Evolutionary conservation across 371 early-diverging fungal species (phyloP), one percentile per base, ranked within the genome.

Genomic region (Apophysomyces trapeziformis): DNA sequence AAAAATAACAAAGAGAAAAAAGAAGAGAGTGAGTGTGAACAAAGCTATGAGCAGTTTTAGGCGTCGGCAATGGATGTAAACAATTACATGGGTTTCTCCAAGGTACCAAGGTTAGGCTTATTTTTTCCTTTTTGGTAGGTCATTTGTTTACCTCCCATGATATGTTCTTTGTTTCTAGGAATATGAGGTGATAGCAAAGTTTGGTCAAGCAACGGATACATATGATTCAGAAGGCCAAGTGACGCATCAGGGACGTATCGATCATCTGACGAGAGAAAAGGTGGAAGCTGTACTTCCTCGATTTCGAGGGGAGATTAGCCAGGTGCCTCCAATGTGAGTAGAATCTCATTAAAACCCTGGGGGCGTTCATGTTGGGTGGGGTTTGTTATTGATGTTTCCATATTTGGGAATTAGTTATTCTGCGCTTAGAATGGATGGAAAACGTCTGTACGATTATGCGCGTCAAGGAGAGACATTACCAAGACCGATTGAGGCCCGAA

Each of bases 371-470:
- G 32, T 13, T 16, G 21, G 16, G 38, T 38, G 41, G 13, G 38
- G 21, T 32, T 50, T 65, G 60, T 60, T 50, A 63, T 59, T 64
- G 62, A 45, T 60, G 12, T 58, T 39, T 26, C 45, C 57, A 57
- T 61, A 57, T 46, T 54, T 61, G 35, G 39, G 59, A 36, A 39
- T 18, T 66, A 84, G 85, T 21, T 82, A 82, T 66, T 82, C 83
- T 39, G 84, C 83, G 14, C 64, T 85, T 8, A 72, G 70, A 58
- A 69, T 85, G 18, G 65, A 83, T 50, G 85, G 85, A 26, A 82
- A 80, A 61, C 65, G 76, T 43, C 61, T 84, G 18, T 85, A 85
- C 39, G 83, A 83, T 18, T 84, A 84, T 73, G 85, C 85, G 9
- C 73, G 84, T 38, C 54, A 71, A 39, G 73, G 75, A 14, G 57